phyloP scores from a whole-genome alignment of 148 eudicot species.

The Cornus suecica region DNA sequence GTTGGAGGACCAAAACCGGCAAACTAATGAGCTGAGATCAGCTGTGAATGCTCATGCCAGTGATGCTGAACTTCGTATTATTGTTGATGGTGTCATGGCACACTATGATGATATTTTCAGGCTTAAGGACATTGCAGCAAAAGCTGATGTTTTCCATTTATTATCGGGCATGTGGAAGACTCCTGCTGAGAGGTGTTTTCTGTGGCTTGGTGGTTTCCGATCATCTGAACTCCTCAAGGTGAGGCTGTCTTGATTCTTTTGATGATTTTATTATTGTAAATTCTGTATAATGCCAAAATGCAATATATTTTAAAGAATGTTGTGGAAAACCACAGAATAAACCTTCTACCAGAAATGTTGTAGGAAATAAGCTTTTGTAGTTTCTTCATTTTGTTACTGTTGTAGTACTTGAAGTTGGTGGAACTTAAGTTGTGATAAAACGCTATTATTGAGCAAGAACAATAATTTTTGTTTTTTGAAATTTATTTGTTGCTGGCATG shows the following conservation, averaged over 20 bases:
- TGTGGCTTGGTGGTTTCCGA: conserved; percentile 61
- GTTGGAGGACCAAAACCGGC: conserved; percentile 57
- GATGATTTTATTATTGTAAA: not conserved
- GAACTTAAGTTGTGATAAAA: too few species aligned
- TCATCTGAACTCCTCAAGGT: conserved; percentile 62
- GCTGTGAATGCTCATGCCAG: conserved; percentile 55
- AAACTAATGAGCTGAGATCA: conserved; percentile 45
- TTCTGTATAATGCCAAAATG: not conserved
- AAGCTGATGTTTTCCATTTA: conserved; percentile 55
- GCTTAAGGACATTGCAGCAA: conserved; percentile 51
- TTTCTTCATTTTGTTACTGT: not conserved
- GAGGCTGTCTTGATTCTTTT: conserved; percentile 10
- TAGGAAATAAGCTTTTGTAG: not conserved
- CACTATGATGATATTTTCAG: conserved; percentile 54
- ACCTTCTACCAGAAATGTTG: not conserved
- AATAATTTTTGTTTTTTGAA: too few species aligned
- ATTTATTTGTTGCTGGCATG: too few species aligned
- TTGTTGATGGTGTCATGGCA: conserved; percentile 43
- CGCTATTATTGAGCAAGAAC: too few species aligned
- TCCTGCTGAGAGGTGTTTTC: conserved; percentile 58
- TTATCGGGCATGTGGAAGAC: conserved; percentile 64
- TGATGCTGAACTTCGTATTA: conserved; percentile 51
- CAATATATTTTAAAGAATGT: not conserved
- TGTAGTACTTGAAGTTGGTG: not conserved
- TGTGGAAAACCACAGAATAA: not conserved